Conservation (phyloP, 179 eudicot species). For the Pouteria campechiana region DNA sequence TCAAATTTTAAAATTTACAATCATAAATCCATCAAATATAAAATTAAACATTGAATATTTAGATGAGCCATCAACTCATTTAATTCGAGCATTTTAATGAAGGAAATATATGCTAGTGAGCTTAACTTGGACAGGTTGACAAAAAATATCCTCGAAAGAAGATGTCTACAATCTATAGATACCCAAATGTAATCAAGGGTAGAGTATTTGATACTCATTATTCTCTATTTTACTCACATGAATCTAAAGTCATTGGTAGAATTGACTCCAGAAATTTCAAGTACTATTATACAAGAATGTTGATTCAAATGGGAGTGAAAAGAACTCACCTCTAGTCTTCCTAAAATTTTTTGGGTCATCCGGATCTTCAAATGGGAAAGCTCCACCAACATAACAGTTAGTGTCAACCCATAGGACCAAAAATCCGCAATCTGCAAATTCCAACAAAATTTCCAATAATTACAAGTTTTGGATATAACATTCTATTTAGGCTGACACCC, state of each 20-base stretch:
- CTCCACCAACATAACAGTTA: slow-evolving; percentile 77
- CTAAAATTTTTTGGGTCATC: slow-evolving; percentile 71
- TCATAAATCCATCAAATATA: no score
- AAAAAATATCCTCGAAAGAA: slow-evolving; percentile 60
- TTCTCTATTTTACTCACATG: slow-evolving; percentile 32
- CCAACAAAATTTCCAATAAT: background rate
- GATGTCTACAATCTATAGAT: slow-evolving; percentile 62
- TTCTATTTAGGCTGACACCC: no score
- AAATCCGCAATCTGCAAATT: slow-evolving; percentile 62
- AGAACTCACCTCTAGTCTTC: slow-evolving; percentile 51
- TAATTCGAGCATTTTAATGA: background rate
- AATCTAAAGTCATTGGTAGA: background rate
- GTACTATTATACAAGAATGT: background rate
- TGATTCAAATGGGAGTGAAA: background rate
- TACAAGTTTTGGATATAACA: no score
- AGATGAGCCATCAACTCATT: background rate
- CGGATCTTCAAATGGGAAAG: slow-evolving; percentile 78
- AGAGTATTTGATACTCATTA: slow-evolving; percentile 51
- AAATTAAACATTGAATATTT: no score
- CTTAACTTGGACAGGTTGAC: slow-evolving; percentile 61
- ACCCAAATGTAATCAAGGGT: slow-evolving; percentile 78
- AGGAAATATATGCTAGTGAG: background rate
- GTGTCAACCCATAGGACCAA: slow-evolving; percentile 81
- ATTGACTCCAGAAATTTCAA: background rate
- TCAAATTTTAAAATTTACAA: no score